phyloP scores from a whole-genome alignment of 768 basidiomycete species.

The Pleurotus tuoliensis region DNA sequence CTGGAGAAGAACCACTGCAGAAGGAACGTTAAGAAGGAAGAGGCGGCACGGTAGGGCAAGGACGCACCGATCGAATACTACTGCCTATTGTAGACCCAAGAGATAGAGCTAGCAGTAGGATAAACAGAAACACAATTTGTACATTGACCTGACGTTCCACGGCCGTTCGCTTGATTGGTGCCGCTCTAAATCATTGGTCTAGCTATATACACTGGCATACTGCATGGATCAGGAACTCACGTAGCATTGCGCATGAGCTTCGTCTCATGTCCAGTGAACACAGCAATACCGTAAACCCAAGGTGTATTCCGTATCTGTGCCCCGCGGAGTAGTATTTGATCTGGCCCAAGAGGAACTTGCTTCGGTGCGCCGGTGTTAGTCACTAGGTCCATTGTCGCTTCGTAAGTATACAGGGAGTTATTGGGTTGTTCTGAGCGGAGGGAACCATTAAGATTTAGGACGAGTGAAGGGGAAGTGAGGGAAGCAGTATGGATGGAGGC shows the following conservation, averaged over 20 bases:
- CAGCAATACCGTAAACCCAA: conserved; percentile 92
- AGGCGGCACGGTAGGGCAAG: not conserved
- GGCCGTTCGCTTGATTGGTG: conserved; percentile 94
- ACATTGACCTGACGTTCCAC: conserved; percentile 95
- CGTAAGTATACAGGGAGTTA: conserved; percentile 95
- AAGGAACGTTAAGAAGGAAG: not conserved
- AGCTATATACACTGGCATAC: not conserved
- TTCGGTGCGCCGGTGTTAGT: conserved; percentile 56
- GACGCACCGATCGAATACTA: conserved; percentile 62
- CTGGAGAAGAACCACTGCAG: conserved; percentile 73
- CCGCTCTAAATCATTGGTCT: conserved; percentile 50
- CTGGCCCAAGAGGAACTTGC: conserved; percentile 89
- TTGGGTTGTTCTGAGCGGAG: conserved; percentile 96
- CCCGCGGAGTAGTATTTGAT: conserved; percentile 90
- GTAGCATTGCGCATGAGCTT: conserved; percentile 98
- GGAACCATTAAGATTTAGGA: conserved; percentile 71
- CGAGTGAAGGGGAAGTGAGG: conserved; percentile 74
- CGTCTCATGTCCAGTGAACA: conserved; percentile 97
- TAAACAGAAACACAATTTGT: conserved; percentile 94
- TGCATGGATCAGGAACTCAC: conserved; percentile 41
- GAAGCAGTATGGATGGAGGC: conserved; percentile 76
- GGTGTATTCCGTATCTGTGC: conserved; percentile 95
- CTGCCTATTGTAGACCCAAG: conserved; percentile 90
- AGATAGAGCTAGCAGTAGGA: conserved; percentile 81
- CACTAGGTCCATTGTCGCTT: conserved; percentile 70